These are phyloP conservation scores for Aspergillus nomiae DNA, from an alignment of 2,329 filamentous ascomycete genomes.

Conservation along the genomic window DNA sequence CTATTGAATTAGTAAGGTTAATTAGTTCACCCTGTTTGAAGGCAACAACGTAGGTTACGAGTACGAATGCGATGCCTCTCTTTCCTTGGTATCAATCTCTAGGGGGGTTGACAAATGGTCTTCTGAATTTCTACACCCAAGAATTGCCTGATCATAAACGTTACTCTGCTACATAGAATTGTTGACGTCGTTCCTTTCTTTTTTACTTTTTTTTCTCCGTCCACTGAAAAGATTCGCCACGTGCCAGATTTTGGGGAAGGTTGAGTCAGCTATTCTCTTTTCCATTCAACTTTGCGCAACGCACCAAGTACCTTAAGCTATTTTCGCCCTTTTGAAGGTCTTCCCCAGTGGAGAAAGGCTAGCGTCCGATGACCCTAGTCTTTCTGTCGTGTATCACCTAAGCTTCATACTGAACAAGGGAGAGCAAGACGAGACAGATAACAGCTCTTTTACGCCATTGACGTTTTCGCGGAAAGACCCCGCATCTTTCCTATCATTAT, in stretches of 20 bases:
- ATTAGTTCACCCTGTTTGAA: not conserved
- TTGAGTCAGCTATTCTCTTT: conserved; percentile 14
- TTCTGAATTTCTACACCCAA: not conserved
- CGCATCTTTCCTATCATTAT: conserved; percentile 17
- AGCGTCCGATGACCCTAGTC: conserved; percentile 17
- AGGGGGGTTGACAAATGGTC: not conserved
- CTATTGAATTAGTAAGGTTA: not conserved
- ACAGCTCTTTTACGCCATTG: conserved; percentile 9
- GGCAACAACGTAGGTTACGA: conserved; percentile 3
- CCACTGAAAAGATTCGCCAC: conserved; percentile 12
- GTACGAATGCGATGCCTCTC: not conserved
- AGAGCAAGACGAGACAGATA: conserved; percentile 3
- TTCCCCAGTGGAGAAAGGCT: conserved; percentile 9
- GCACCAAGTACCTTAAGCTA: not conserved
- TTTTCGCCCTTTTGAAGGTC: not conserved
- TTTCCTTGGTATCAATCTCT: not conserved
- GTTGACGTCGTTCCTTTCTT: not conserved
- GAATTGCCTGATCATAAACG: conserved; percentile 4
- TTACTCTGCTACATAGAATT: not conserved
- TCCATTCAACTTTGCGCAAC: conserved; percentile 7
- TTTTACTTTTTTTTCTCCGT: conserved; percentile 1
- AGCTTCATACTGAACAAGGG: not conserved
- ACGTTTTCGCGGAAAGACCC: conserved; percentile 22
- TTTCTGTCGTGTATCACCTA: conserved; percentile 12
- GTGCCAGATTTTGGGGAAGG: conserved; percentile 12